Evolutionary conservation across 768 basidiomycete genomes (phyloP), one percentile per base, ranked within the genome.

Genomic region (Plicaturopsis crispa): DNA sequence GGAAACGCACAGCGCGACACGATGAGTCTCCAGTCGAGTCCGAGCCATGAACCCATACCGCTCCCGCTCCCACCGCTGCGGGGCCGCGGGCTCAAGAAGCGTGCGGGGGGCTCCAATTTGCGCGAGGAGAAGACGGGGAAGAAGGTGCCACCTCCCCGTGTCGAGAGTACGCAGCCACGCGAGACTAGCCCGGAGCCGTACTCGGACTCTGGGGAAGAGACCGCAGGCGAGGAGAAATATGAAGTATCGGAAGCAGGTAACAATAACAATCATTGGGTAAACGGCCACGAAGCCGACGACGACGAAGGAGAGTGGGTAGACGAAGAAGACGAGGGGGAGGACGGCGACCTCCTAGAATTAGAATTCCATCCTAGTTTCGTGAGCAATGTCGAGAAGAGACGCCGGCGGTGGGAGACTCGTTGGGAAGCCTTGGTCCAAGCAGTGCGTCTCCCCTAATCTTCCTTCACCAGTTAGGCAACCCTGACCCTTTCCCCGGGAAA

Each of bases 161-260:
- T 88, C 13, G 81, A 86, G 49, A 87, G 84, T 48, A 89, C 85
- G 0, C 84, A 87, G 48, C 84, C 85, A 5, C 63, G 84, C 30
- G 85, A 88, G 47, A 87, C 84, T 8, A 85, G 80, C 45, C 84
- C 83, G 0, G 85, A 87, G 60, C 70, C 74, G 32, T 80, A 78
- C 7, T 78, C 79, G 1, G 86, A 81, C 1, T 83, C 84, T 1
- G 85, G 83, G 0, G 85, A 85, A 50, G 73, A 62, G 5, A 54
- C 51, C 13, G 50, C 50, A 22, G 50, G 38, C 28, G 48, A 37
- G 28, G 33, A 65, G 18, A 46, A 47, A 12, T 39, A 31, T 39
- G 16, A 28, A 36, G 42, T 33, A 20, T 40, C 26, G 18, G 68
- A 67, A 30, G 69, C 69, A 21, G 62, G 65, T 4, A 60, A 53